phyloP scores from a whole-genome alignment of 2,329 filamentous ascomycete genomes.

The Sporothrix pallida region DNA sequence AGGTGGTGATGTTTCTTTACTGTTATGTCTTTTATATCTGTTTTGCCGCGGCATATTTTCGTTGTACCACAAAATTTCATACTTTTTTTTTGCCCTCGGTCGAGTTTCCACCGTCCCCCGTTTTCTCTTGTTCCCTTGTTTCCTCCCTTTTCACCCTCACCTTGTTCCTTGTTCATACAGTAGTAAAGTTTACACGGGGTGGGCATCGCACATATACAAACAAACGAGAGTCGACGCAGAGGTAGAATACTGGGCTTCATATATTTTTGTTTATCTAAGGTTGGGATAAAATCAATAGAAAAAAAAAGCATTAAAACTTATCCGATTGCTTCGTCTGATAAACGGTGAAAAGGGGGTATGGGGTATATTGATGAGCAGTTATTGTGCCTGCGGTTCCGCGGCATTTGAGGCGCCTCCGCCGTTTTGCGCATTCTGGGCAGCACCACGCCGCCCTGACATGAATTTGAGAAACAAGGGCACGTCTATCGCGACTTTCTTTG shows the following conservation, averaged over 20 bases:
- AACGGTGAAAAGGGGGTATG: not conserved
- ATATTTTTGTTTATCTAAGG: conserved; percentile 19
- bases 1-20: not conserved
- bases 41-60: not conserved
- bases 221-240: not conserved
- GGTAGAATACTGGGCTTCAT: conserved; percentile 1
- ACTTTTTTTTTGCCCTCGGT: conserved; percentile 1
- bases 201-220: not conserved
- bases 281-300: conserved; percentile 31
- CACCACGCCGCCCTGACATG: conserved; percentile 48
- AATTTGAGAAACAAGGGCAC: conserved; percentile 71
- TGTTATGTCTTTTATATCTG: not conserved
- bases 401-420: too few species aligned
- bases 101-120: conserved; percentile 4
- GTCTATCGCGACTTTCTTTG: conserved; percentile 70
- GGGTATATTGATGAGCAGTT: too few species aligned
- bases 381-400: too few species aligned
- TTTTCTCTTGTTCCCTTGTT: conserved; percentile 1
- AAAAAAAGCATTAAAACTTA: conserved; percentile 33
- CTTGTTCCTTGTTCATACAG: conserved; percentile 15
- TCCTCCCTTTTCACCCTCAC: not conserved
- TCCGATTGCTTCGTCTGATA: too few species aligned
- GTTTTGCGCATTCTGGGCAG: too few species aligned
- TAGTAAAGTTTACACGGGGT: not conserved
- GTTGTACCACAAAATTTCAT: conserved; percentile 29